Evolutionary conservation across 257 asterid genomes (phyloP), one percentile per base, ranked within the genome.

Genomic region (Gentiana straminea): DNA sequence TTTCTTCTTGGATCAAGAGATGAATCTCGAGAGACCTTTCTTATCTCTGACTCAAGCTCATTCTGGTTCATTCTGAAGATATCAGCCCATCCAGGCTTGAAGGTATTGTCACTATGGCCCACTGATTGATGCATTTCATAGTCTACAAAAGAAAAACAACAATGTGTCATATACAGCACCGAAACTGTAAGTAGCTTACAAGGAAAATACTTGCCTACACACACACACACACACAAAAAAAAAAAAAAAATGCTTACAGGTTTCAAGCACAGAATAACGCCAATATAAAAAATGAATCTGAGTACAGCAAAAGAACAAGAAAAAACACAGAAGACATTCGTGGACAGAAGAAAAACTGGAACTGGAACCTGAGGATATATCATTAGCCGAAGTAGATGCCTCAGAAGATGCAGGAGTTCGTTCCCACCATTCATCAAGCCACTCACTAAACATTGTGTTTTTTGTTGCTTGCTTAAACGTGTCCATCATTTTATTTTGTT

Each of bases 351-450:
- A n/a, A 54, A 63, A 15, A 4, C 4, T 52, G 11, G 0, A 11
- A 24, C 13, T 5, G 54, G 69, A 73, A 83, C 94, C 95, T 81
- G 73, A 75, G 54, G 90, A 67, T 47, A 60, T 52, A 55, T 67
- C 64, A 61, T 62, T 65, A 61, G 79, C 82, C 45, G 94, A 76
- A 46, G 83, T 71, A 48, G 87, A 73, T 60, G 55, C 58, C 61
- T 64, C 76, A 35, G 84, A 76, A 61, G 72, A 61, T 32, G 74
- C 73, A 52, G 83, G 72, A 68, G 72, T 73, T 61, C 84, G 94
- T 71, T 78, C 89, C 98, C 98, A 91, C 98, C 98, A 91, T 72
- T 91, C 98, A 73, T 91, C 64, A 51, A 91, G 94, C 98, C 98
- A 91, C 79, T 91, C 96, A 54, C 86, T 80, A 70, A 91, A 91